A percentile compares a stretch with the other conserved stretches of the same genome.
Evolutionary conservation across 164 flowering plant genomes (phyloP).

Genomic region (Kingdonia uniflora): DNA sequence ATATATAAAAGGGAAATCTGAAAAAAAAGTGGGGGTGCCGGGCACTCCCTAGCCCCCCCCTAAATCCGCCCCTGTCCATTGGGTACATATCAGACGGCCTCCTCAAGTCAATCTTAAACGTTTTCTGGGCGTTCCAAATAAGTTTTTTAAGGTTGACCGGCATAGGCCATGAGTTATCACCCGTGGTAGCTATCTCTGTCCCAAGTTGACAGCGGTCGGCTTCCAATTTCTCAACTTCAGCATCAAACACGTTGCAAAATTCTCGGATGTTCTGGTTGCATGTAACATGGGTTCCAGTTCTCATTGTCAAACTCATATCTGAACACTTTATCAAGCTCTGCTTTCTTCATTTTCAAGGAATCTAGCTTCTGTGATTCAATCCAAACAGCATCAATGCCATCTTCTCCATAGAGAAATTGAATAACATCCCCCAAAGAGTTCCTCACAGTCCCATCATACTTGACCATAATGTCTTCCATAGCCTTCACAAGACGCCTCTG

Average conservation of each 20-base stretch:
- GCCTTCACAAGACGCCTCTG: slow-evolving; percentile 97
- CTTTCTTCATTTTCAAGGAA: slow-evolving; percentile 75
- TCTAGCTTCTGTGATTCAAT: slow-evolving; percentile 88
- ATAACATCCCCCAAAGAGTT: slow-evolving; percentile 96
- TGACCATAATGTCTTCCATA: slow-evolving; percentile 99
- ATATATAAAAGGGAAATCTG: no score
- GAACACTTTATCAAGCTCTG: slow-evolving; percentile 57
- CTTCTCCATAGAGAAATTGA: slow-evolving; percentile 96
- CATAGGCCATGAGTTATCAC: slow-evolving; percentile 84
- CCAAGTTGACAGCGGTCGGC: slow-evolving; percentile 80
- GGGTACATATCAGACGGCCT: slow-evolving; percentile 95
- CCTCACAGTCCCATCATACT: slow-evolving; percentile 97
- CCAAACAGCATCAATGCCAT: slow-evolving; percentile 99
- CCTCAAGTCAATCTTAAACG: slow-evolving; percentile 77
- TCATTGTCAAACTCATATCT: slow-evolving; percentile 71
- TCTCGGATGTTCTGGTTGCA: slow-evolving; percentile 74
- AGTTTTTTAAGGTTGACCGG: slow-evolving; percentile 94
- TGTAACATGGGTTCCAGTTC: slow-evolving; percentile 81
- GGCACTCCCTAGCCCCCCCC: no score
- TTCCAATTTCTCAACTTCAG: slow-evolving; percentile 87
- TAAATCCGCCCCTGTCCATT: no score
- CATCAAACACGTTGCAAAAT: slow-evolving; percentile 86
- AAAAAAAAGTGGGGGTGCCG: no score
- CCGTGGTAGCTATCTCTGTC: slow-evolving; percentile 86
- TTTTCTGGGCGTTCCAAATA: slow-evolving; percentile 91